Evolutionary conservation across 2,329 filamentous ascomycete genomes (phyloP).

Genomic region (Cladosporium sp.): DNA sequence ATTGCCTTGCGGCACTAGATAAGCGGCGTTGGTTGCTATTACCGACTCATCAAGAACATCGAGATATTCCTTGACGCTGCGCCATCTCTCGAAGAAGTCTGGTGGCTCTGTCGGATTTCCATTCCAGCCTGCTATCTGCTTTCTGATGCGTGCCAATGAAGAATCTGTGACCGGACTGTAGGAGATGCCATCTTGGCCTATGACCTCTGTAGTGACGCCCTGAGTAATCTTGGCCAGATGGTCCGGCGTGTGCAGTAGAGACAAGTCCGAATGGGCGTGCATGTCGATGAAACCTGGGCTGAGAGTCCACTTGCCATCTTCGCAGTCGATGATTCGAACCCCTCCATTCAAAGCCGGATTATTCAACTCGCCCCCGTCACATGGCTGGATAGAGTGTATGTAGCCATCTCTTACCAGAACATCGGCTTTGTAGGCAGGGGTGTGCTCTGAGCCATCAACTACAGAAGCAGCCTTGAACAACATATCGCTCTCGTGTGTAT

Average conservation of each 20-base stretch:
- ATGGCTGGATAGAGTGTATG: slow-evolving; percentile 23
- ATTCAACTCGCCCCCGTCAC: neutral
- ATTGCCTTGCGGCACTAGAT: slow-evolving; percentile 33
- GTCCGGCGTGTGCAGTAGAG: slow-evolving; percentile 30
- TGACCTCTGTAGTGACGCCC: slow-evolving; percentile 33
- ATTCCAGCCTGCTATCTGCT: slow-evolving; percentile 35
- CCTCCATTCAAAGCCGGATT: neutral
- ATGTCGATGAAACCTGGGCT: slow-evolving; percentile 35
- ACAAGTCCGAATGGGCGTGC: slow-evolving; percentile 35
- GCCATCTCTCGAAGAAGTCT: slow-evolving; percentile 32
- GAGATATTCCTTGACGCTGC: slow-evolving; percentile 29
- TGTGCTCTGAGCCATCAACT: slow-evolving; percentile 29
- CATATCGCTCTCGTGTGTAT: neutral
- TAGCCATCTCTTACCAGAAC: slow-evolving; percentile 25
- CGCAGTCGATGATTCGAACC: slow-evolving; percentile 28
- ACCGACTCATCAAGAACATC: slow-evolving; percentile 28
- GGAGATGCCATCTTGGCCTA: slow-evolving; percentile 34
- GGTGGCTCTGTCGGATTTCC: slow-evolving; percentile 28
- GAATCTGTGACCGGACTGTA: slow-evolving; percentile 30
- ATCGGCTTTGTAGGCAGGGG: slow-evolving; percentile 25
- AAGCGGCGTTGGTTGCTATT: slow-evolving; percentile 32
- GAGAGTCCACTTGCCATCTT: slow-evolving; percentile 29
- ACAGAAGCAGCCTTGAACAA: slow-evolving; percentile 29
- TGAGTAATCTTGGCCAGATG: slow-evolving; percentile 34
- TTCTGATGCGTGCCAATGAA: slow-evolving; percentile 27